These are phyloP conservation scores for Scedosporium dehoogii DNA, from an alignment of 2,329 filamentous ascomycete species.

Conservation along the genomic window DNA sequence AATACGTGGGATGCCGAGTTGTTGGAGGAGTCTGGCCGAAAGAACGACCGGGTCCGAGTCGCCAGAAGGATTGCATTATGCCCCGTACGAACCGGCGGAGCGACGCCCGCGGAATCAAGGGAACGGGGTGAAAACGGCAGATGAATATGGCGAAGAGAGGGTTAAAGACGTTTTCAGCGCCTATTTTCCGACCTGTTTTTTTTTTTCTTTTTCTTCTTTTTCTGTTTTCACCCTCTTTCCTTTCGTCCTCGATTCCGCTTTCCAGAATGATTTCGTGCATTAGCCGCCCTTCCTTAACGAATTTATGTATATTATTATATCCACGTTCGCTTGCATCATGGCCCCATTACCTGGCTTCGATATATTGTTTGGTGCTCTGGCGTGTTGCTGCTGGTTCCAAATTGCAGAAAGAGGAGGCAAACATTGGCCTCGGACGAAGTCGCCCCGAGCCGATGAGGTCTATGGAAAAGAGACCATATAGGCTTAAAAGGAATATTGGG, in stretches of 20 bases:
- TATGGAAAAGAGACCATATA: not conserved
- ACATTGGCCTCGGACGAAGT: not conserved
- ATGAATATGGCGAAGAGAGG: not conserved
- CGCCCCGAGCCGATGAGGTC: not conserved
- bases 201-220: not conserved
- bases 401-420: not conserved
- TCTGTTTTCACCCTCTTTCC: not conserved
- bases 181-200: not conserved
- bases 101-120: not conserved
- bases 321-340: not conserved
- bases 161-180: not conserved
- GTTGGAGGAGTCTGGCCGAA: not conserved
- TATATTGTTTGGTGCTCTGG: not conserved
- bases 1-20: too few species aligned
- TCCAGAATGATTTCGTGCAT: not conserved
- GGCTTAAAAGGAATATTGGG: not conserved
- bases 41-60: not conserved
- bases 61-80: not conserved
- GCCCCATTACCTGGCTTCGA: not conserved
- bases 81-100: not conserved
- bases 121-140: not conserved
- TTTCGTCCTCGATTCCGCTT: not conserved
- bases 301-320: not conserved
- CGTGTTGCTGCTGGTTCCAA: not conserved
- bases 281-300: not conserved